Base-by-base conservation (phyloP, 2,329 filamentous ascomycete genomes). In the Macrophomina phaseolina region DNA sequence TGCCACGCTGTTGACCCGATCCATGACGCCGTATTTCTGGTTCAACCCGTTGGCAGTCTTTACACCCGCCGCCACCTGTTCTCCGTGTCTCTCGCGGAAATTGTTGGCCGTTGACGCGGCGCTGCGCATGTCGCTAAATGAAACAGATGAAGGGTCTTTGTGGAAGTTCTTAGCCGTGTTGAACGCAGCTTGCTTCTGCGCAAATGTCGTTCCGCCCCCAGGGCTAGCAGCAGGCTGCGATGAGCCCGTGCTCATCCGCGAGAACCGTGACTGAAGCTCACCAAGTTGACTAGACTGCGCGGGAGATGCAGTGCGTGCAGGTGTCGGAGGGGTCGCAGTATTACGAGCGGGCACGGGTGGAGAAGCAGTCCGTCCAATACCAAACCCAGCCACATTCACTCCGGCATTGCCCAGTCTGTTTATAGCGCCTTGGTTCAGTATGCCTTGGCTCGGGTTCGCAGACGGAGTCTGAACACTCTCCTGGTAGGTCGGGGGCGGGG, bases 351-450 rank as follows among this genome's bases (percentile, higher is more conserved):
- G 73, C 49, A 74, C 72, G 51, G 72, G 75, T 60, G 76, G 76
- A 67, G 75, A 75, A n/a, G 72, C 72, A 66, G 70, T 79, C 55
- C 74, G 76, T 3, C 88, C 89, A 68, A 97, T 96, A 5, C 91
- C 91, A 4, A 97, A 82, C 0, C 86, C 90, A 0, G 93, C 90
- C 0, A 97, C 92, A 0, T 89, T 91, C 5, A 97, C 84, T 0
- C 93, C 93, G 0, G 91, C 89, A 45, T 88, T 85, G 11, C 89
- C 87, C 8, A 97, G 83, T 49, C 92, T 85, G 67, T 81, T 84
- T 65, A 90, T 76, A 5, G 92, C 89, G 5, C 83, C 86, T 71
- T 86, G 83, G 64, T 89, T 88, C 51, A 88, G 71, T 56, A 80
- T 74, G 14, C 77, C 77, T 46, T 78, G 74, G 70, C 74, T 64